Evolutionary conservation across 2,329 filamentous ascomycete genomes (phyloP).

Genomic region (Arthrobotrys iridis): DNA sequence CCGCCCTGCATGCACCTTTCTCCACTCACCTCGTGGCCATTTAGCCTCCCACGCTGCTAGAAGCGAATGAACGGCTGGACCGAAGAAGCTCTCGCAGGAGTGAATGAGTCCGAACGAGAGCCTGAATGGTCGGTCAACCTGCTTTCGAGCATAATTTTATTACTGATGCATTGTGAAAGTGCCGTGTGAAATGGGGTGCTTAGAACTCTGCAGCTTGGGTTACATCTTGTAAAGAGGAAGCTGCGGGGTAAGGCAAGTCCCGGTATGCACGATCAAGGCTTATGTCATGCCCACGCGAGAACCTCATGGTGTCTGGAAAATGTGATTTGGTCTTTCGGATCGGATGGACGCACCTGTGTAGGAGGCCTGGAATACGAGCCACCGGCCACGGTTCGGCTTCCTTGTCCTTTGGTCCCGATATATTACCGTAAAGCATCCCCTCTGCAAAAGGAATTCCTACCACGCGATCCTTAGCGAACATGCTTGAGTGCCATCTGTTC

Average conservation of each 20-base stretch:
- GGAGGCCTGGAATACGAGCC: conserved; percentile 6
- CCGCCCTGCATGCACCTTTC: conserved; percentile 25
- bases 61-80: conserved; percentile 44
- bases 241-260: conserved; percentile 27
- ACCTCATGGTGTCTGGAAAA: conserved; percentile 8
- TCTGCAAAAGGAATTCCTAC: conserved; percentile 23
- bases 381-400: conserved; percentile 7
- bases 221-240: conserved; percentile 40
- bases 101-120: conserved; percentile 33
- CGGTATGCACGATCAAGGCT: conserved; percentile 33
- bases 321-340: conserved; percentile 24
- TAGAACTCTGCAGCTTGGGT: conserved; percentile 43
- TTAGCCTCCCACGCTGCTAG: conserved; percentile 50
- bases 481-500: conserved; percentile 1
- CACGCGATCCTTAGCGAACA: conserved; percentile 47
- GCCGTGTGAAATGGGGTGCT: conserved; percentile 42
- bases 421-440: conserved; percentile 6
- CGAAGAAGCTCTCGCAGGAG: conserved; percentile 26
- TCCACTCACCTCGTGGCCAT: conserved; percentile 51
- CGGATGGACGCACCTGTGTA: conserved; percentile 20
- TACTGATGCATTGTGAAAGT: conserved; percentile 25
- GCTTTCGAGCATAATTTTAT: background rate
- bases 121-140: background rate
- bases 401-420: background rate
- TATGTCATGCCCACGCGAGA: conserved; percentile 51